Conservation (phyloP, 2,329 filamentous ascomycete species). For the Lachnum nothofagi region DNA sequence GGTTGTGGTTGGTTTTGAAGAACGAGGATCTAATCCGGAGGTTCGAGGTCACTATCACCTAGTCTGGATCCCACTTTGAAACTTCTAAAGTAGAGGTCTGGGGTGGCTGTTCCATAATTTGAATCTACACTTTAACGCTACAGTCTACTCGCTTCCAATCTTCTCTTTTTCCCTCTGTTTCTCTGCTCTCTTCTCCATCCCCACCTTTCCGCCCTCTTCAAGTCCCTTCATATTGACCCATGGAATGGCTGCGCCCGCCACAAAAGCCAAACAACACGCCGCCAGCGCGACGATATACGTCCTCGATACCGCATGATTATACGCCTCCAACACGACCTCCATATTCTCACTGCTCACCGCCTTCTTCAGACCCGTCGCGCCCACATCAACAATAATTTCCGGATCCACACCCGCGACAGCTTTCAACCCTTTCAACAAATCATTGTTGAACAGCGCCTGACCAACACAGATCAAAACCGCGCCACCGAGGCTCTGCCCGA, state of each 20-base stretch:
- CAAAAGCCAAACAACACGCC: constrained; percentile 47
- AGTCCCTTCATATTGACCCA: constrained; percentile 41
- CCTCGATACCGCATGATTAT: constrained; percentile 55
- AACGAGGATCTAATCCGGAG: too few species aligned
- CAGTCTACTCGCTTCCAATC: too few species aligned
- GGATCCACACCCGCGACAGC: constrained; percentile 10
- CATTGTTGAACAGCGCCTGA: not conserved
- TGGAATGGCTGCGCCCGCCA: constrained; percentile 53
- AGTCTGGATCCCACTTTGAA: too few species aligned
- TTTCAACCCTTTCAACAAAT: not conserved
- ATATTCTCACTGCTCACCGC: constrained; percentile 40
- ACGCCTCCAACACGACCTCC: constrained; percentile 44
- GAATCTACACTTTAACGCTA: too few species aligned
- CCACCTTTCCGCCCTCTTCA: not conserved
- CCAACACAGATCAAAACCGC: not conserved
- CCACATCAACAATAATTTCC: constrained; percentile 29
- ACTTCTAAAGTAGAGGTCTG: too few species aligned
- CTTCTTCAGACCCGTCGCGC: constrained; percentile 46
- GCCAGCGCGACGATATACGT: constrained; percentile 58
- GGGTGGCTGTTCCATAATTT: too few species aligned
- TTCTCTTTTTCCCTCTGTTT: not conserved
- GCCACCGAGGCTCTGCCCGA: not conserved
- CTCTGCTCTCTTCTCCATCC: not conserved
- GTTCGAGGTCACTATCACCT: too few species aligned
- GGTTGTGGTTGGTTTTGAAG: too few species aligned